Evolutionary conservation across 768 basidiomycete species (phyloP), one percentile per base, ranked within the genome.

Genomic region (Lactarius quietus): DNA sequence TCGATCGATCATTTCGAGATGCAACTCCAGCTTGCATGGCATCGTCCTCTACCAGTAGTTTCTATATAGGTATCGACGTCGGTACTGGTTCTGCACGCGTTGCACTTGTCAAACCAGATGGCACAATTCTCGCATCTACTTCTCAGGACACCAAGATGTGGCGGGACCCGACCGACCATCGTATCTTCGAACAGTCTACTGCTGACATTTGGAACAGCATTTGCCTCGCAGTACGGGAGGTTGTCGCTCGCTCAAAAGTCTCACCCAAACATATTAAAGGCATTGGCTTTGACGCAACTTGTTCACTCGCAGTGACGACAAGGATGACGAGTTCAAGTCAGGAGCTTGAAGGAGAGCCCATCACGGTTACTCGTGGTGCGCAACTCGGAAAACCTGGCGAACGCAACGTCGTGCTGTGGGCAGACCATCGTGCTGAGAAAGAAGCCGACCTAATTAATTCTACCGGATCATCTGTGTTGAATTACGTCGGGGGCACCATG

Each of bases 181-280:
- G 89, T 63, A 95, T 98, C 78, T 99, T 97, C 75, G 97, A 99
- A 76, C 97, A 99, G 76, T 96, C 94, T 36, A 93, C 94, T 0
- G 78, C 79, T 28, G 85, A 98, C 72, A 95, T 97, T 77, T 95
- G 93, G 95, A 74, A 77, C 9, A 81, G 83, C 59, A 87, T 93
- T 63, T 83, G 83, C 51, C 77, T 74, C 61, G 84, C 85, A 36
- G 80, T 91, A 64, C 84, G 80, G 70, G 81, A 81, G 6, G 88
- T 92, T 59, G 77, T 98, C 29, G 66, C 79, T 10, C 77, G 81
- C 35, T 81, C 89, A 0, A 77, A 82, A 3, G 75, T 92, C 33
- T 69, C 81, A 35, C 83, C 89, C 12, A 74, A 77, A 3, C 76
- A 80, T 6, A 87, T 99, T 63, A 92, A 90, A 72, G 97, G 97